Evolutionary conservation across 805 yeast genomes (phyloP).

Genomic region (Starmerella roubikii): DNA sequence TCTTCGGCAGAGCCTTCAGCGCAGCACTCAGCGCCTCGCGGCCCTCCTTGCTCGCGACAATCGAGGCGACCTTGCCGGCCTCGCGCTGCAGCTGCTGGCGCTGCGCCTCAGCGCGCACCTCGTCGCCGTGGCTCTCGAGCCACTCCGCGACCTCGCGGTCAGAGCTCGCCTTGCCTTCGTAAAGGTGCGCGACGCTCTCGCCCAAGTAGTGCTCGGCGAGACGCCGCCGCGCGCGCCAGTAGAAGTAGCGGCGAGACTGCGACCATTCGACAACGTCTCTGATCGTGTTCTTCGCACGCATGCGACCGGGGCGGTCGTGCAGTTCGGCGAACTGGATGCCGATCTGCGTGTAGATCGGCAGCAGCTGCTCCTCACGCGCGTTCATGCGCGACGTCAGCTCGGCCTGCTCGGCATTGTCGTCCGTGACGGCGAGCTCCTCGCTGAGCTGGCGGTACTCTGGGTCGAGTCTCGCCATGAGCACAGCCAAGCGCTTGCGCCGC

Average conservation of each 20-base stretch:
- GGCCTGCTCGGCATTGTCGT: slow-evolving; percentile 53
- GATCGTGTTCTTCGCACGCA: slow-evolving; percentile 88
- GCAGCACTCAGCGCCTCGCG: slow-evolving; percentile 23
- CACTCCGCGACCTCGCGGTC: slow-evolving; percentile 71
- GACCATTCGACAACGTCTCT: slow-evolving; percentile 75
- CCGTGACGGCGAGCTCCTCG: slow-evolving; percentile 40
- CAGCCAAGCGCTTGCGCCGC: slow-evolving; percentile 79
- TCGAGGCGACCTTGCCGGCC: slow-evolving; percentile 5
- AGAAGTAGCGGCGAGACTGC: slow-evolving; percentile 86
- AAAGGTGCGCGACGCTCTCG: slow-evolving; percentile 10
- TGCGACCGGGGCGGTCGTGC: slow-evolving; percentile 95
- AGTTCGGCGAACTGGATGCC: slow-evolving; percentile 94
- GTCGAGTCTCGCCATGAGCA: slow-evolving; percentile 88
- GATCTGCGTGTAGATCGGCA: slow-evolving; percentile 84
- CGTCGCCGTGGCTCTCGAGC: slow-evolving; percentile 23
- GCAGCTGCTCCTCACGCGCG: slow-evolving; percentile 62
- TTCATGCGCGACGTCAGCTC: slow-evolving; percentile 50
- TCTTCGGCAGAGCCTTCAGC: slow-evolving; percentile 23
- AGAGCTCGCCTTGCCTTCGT: slow-evolving; percentile 40
- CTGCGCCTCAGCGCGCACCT: slow-evolving; percentile 7
- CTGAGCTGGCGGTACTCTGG: slow-evolving; percentile 44
- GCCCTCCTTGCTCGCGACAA: slow-evolving; percentile 9
- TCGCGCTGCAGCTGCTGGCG: slow-evolving; percentile 3
- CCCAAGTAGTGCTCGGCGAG: slow-evolving; percentile 77
- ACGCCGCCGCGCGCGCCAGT: slow-evolving; percentile 97